Evolutionary conservation across 1,139 yeast species (phyloP).

Genomic region (Nadsonia starkeyi-henricii): DNA sequence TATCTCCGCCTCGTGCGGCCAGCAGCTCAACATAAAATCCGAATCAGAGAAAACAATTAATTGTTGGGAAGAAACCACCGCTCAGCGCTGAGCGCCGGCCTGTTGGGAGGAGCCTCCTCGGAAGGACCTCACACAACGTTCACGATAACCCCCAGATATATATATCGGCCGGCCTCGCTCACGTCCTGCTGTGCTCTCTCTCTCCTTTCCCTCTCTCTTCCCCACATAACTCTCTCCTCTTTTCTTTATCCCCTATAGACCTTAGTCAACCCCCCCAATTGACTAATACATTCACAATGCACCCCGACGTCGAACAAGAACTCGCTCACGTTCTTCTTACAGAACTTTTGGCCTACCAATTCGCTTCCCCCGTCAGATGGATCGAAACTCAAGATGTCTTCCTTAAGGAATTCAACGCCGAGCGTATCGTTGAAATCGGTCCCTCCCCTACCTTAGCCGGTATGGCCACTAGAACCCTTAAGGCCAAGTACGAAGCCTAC

Average conservation of each 20-base stretch:
- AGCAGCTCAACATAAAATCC: too few species aligned
- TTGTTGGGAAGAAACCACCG: too few species aligned
- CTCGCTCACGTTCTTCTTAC: conserved; percentile 88
- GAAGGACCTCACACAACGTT: too few species aligned
- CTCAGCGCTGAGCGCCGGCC: too few species aligned
- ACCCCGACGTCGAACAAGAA: conserved; percentile 96
- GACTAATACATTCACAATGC: conserved; percentile 37
- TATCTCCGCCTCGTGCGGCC: too few species aligned
- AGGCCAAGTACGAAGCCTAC: conserved; percentile 90
- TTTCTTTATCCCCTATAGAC: neutral
- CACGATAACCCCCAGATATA: too few species aligned
- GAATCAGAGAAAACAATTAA: too few species aligned
- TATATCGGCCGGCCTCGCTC: too few species aligned
- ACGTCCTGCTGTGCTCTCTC: neutral
- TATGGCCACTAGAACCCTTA: conserved; percentile 94
- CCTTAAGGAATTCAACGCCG: conserved; percentile 85
- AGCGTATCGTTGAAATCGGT: conserved; percentile 94
- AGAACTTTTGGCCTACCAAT: conserved; percentile 93
- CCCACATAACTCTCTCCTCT: neutral
- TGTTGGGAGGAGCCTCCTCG: too few species aligned
- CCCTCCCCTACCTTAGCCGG: conserved; percentile 98
- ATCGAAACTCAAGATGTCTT: conserved; percentile 98
- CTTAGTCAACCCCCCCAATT: conserved; percentile 1
- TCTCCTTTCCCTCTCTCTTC: neutral
- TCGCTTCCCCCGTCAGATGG: conserved; percentile 99